Evolutionary conservation across 108 stramenopile genomes (phyloP).

Genomic region (Mediolabrus comicus): DNA sequence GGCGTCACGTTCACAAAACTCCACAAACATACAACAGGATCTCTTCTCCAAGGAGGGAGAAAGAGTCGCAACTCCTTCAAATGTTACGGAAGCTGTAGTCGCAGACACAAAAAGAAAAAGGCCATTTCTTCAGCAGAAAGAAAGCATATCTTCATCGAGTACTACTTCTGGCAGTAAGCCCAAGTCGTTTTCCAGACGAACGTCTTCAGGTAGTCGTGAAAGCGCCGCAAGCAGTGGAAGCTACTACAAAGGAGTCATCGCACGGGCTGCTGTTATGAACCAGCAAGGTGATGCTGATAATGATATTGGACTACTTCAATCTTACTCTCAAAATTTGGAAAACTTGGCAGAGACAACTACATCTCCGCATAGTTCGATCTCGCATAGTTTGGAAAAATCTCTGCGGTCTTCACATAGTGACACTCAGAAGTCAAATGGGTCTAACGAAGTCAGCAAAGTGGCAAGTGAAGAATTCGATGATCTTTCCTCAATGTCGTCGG

Average conservation of each 20-base stretch:
- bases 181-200: not conserved
- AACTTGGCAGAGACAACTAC: not conserved
- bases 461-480: slow-evolving; percentile 10
- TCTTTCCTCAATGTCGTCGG: slow-evolving; percentile 34
- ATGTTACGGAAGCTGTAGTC: not conserved
- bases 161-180: not conserved
- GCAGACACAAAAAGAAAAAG: not conserved
- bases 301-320: not conserved
- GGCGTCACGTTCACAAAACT: not conserved
- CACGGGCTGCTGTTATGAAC: slow-evolving; percentile 12
- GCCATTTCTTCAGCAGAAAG: not conserved
- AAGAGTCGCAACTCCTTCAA: not conserved
- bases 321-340: not conserved
- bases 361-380: not conserved
- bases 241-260: slow-evolving; percentile 13
- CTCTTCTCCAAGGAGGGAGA: not conserved
- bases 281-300: not conserved
- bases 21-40: not conserved
- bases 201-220: not conserved
- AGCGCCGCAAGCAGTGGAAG: slow-evolving; percentile 3
- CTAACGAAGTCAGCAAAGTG: not conserved
- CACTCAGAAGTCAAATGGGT: not conserved
- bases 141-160: not conserved
- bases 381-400: not conserved
- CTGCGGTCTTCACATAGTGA: not conserved